Percentiles rank a stretch among this genome's conserved stretches.
These are phyloP conservation scores for Tolypocladium paradoxum DNA, from an alignment of 2,329 filamentous ascomycete genomes.

Conservation along the genomic window DNA sequence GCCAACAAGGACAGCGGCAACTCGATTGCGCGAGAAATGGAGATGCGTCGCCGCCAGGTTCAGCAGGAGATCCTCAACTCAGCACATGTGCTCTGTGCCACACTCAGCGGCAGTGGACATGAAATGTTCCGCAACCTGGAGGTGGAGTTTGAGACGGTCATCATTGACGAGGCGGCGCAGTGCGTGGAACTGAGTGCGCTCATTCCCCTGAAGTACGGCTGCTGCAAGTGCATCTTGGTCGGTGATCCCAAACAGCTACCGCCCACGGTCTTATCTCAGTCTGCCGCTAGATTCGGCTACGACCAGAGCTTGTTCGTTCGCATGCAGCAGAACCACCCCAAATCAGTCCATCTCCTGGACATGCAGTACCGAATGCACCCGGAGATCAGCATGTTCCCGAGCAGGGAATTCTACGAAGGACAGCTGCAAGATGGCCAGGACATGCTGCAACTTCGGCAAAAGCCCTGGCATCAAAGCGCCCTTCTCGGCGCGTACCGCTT, in stretches of 20 bases:
- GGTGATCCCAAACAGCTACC: slow-evolving; percentile 96
- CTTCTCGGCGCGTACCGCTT: slow-evolving; percentile 90
- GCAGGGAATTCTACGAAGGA: slow-evolving; percentile 83
- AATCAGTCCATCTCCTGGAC: slow-evolving; percentile 87
- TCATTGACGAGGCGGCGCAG: slow-evolving; percentile 96
- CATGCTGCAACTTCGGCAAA: slow-evolving; percentile 65
- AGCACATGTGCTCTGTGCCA: slow-evolving; percentile 89
- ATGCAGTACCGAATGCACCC: slow-evolving; percentile 99
- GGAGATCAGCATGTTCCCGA: slow-evolving; percentile 86
- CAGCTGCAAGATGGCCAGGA: slow-evolving; percentile 72
- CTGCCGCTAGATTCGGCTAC: slow-evolving; percentile 85
- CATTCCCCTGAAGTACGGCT: slow-evolving; percentile 95
- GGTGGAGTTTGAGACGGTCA: slow-evolving; percentile 96
- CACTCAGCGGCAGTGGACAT: slow-evolving; percentile 88
- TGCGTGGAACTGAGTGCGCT: slow-evolving; percentile 94
- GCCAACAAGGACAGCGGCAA: slow-evolving; percentile 78
- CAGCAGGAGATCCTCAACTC: slow-evolving; percentile 87
- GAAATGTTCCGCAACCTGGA: slow-evolving; percentile 93
- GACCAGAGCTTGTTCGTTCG: slow-evolving; percentile 97
- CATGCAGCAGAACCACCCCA: slow-evolving; percentile 87
- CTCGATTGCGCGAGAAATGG: slow-evolving; percentile 69
- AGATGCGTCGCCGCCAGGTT: slow-evolving; percentile 71
- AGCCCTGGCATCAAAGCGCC: slow-evolving; percentile 75
- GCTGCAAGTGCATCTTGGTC: slow-evolving; percentile 91
- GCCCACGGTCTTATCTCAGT: slow-evolving; percentile 89